phyloP scores from a whole-genome alignment of 495 filamentous ascomycete genomes.

The Penicillium simplicissimum region DNA sequence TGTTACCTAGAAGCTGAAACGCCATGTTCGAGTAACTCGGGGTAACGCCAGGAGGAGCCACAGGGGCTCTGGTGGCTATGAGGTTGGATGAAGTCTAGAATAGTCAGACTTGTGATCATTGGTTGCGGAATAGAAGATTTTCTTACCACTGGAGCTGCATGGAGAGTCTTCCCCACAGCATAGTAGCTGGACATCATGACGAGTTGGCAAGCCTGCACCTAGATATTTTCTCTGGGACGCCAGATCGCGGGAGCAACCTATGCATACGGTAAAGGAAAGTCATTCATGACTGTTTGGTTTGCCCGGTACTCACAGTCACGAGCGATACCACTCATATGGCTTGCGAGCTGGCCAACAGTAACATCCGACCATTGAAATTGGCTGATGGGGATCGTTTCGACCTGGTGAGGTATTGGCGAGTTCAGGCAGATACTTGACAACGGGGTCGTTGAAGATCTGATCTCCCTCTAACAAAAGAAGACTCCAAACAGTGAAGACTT shows the following conservation, averaged over 20 bases:
- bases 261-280: background rate
- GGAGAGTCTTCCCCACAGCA: conserved; percentile 8
- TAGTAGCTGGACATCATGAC: background rate
- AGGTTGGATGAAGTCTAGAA: conserved; percentile 11
- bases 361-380: conserved; percentile 43
- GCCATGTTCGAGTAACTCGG: conserved; percentile 59
- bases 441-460: conserved; percentile 40
- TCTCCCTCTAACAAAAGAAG: conserved; percentile 49
- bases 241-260: conserved; percentile 13
- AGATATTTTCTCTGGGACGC: background rate
- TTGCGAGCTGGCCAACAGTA: conserved; percentile 44
- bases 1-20: conserved; percentile 55
- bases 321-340: conserved; percentile 39
- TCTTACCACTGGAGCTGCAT: conserved; percentile 15
- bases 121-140: background rate
- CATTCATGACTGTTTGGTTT: background rate
- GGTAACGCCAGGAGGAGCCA: conserved; percentile 26
- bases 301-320: conserved; percentile 38
- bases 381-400: conserved; percentile 3
- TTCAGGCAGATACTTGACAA: conserved; percentile 56
- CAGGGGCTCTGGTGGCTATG: conserved; percentile 3
- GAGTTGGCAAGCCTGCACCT: conserved; percentile 1
- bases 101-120: background rate
- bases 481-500: conserved; percentile 46
- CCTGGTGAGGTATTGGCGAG: conserved; percentile 26